These are phyloP conservation scores for Simmondsia chinensis DNA, from an alignment of 148 eudicot species.

Conservation along the genomic window DNA sequence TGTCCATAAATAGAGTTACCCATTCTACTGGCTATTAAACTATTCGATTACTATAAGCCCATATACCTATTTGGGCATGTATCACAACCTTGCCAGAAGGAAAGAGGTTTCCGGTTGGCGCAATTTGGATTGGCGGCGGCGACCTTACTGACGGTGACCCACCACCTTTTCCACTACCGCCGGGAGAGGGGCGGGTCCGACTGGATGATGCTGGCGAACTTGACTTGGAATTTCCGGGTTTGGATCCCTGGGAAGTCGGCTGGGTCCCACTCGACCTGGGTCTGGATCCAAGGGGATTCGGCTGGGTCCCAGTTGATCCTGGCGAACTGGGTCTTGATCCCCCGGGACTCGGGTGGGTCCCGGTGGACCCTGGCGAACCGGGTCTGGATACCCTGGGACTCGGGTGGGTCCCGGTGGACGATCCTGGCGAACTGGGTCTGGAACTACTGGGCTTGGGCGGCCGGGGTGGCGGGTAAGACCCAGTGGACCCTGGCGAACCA, in stretches of 20 bases:
- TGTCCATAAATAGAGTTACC: too few relatives aligned
- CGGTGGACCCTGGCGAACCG: too few relatives aligned
- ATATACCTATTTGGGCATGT: too few relatives aligned
- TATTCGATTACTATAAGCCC: too few relatives aligned
- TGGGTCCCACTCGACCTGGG: too few relatives aligned
- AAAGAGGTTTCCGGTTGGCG: constrained; percentile 68
- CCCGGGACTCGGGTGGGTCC: neutral
- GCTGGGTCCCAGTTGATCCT: constrained; percentile 34
- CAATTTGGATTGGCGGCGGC: constrained; percentile 27
- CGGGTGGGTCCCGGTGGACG: constrained; percentile 32
- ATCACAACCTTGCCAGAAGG: constrained; percentile 57
- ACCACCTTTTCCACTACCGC: neutral
- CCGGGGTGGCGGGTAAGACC: constrained; percentile 1
- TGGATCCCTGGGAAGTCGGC: too few relatives aligned
- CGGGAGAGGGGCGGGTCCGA: too few relatives aligned
- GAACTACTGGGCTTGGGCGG: constrained; percentile 4
- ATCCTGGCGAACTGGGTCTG: constrained; percentile 46
- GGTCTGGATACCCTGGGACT: too few relatives aligned
- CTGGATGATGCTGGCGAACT: too few relatives aligned
- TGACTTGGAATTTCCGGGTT: too few relatives aligned
- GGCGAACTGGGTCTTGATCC: constrained; percentile 42
- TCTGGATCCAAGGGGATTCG: too few relatives aligned
- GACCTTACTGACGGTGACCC: constrained; percentile 46
- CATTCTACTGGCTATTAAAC: too few relatives aligned
- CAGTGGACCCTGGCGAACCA: constrained; percentile 68